phyloP scores from a whole-genome alignment of 352 stramenopile genomes.

The Blastocystis sp. region DNA sequence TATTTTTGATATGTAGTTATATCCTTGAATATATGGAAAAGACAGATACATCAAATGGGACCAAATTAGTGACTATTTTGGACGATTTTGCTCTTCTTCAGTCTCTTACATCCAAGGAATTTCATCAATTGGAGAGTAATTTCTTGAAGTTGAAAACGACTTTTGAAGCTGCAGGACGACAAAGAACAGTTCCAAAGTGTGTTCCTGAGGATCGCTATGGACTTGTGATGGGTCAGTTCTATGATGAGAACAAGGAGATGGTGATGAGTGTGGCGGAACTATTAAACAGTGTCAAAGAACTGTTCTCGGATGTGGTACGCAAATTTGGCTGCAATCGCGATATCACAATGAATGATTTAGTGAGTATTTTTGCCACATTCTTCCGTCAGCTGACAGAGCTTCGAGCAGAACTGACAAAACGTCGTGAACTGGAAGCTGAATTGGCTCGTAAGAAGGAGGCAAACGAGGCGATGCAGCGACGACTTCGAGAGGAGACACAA shows the following conservation, averaged over 20 bases:
- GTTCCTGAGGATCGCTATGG: not conserved
- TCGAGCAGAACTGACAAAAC: not conserved
- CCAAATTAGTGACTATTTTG: not conserved
- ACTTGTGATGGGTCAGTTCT: constrained; percentile 9
- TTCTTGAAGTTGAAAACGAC: not conserved
- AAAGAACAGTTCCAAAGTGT: constrained; percentile 7
- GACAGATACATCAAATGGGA: not conserved
- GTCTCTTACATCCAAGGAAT: not conserved
- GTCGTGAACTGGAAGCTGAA: not conserved
- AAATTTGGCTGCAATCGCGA: constrained; percentile 40
- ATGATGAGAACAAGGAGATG: not conserved
- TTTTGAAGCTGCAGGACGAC: not conserved
- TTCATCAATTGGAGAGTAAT: not conserved
- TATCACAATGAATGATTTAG: constrained; percentile 19
- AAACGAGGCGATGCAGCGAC: not conserved
- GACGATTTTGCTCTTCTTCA: constrained; percentile 24
- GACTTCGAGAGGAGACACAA: not conserved
- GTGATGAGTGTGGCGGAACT: not conserved
- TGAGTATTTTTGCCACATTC: constrained; percentile 27
- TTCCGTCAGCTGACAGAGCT: constrained; percentile 32
- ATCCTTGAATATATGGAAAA: constrained; percentile 7
- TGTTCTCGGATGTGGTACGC: not conserved
- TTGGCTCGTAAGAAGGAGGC: constrained; percentile 3
- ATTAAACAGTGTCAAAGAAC: not conserved
- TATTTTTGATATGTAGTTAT: not conserved